Base-by-base conservation (phyloP, 148 eudicot genomes). In the Salicornia ramosissima region DNA sequence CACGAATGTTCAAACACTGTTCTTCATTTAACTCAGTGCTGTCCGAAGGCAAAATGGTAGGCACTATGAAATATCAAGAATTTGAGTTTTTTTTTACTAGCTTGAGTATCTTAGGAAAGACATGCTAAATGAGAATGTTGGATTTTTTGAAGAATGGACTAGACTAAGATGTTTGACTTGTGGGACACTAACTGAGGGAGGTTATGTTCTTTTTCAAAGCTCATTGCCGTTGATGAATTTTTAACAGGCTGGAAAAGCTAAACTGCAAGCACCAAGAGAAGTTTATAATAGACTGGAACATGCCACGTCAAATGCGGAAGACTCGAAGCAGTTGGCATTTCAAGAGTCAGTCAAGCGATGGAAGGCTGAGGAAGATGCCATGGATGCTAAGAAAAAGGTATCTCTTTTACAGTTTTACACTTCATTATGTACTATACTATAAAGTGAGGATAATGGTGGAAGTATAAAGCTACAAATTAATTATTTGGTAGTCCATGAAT, bases 361-460 rank as follows among this genome's bases (percentile, higher is more conserved):
- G 84, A 85, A 72, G 61, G 80, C 85, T 72, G 90, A 87, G 80
- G 90, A 83, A 69, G 84, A 86, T 78, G 86, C 88, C 63, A 62
- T 80, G 70, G 85, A 88, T 68, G 85, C 88, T 69, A 69, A 66
- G 56, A 59, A 21, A 51, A 79, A 81, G 90, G 93, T 90, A 75
- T 59, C 18, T 24, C 12, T 30, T 50, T 16, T 26, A 52, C 24
- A 22, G 8, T 30, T 50, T 16, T 26, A 52, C 24, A 10, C 58
- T 18, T 57, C 58, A 36, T 36, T 2, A 59, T 24, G 14, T 39
- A 28, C 30, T 50, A 36, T 33, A 40, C 31, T 15, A 26, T 64
- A 43, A 22, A 24, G 33, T 43, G 51, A 11, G 33, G 18, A 15
- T 13, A 12, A 22, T 53, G 47, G 16, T 43, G 40, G 18, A 33